A percentile compares a stretch with the other conserved stretches of the same genome.
These are phyloP conservation scores for Penicillium crustosum DNA, from an alignment of 2,329 filamentous ascomycete species.

Conservation along the genomic window DNA sequence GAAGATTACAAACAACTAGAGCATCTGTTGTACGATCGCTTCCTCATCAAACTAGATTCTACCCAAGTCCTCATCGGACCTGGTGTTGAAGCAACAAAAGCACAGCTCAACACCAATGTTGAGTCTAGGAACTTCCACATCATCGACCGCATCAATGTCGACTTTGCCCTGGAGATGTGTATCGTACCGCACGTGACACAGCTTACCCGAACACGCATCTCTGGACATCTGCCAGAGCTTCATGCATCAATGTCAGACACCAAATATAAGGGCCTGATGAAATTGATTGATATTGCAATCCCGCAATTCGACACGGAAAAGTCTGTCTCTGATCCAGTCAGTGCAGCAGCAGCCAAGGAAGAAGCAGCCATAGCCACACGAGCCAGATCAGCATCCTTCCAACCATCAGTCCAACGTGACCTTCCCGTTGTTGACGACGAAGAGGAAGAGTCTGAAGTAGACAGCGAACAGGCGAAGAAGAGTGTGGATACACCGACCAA, in stretches of 20 bases:
- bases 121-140: slow-evolving; percentile 76
- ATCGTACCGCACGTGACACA: slow-evolving; percentile 96
- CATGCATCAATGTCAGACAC: slow-evolving; percentile 89
- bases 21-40: slow-evolving; percentile 96
- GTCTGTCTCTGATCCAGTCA: slow-evolving; percentile 34
- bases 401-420: slow-evolving; percentile 68
- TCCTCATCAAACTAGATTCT: slow-evolving; percentile 85
- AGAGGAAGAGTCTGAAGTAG: slow-evolving; percentile 56
- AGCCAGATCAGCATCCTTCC: slow-evolving; percentile 69
- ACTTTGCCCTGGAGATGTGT: slow-evolving; percentile 93
- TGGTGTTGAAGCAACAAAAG: slow-evolving; percentile 84
- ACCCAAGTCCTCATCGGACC: slow-evolving; percentile 95
- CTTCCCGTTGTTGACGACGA: slow-evolving; percentile 76
- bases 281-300: slow-evolving; percentile 89
- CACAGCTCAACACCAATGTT: slow-evolving; percentile 69
- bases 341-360: slow-evolving; percentile 35
- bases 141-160: slow-evolving; percentile 94
- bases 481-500: slow-evolving; percentile 57
- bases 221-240: slow-evolving; percentile 85
- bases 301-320: slow-evolving; percentile 68
- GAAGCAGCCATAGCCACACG: slow-evolving; percentile 37
- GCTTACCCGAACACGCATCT: slow-evolving; percentile 85
- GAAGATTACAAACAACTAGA: slow-evolving; percentile 86
- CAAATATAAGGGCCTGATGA: slow-evolving; percentile 98
- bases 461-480: slow-evolving; percentile 59